A percentile compares a stretch with the other conserved stretches of the same genome.
Evolutionary conservation across 1,139 yeast genomes (phyloP).

Genomic region (Candida tetrigidarum): DNA sequence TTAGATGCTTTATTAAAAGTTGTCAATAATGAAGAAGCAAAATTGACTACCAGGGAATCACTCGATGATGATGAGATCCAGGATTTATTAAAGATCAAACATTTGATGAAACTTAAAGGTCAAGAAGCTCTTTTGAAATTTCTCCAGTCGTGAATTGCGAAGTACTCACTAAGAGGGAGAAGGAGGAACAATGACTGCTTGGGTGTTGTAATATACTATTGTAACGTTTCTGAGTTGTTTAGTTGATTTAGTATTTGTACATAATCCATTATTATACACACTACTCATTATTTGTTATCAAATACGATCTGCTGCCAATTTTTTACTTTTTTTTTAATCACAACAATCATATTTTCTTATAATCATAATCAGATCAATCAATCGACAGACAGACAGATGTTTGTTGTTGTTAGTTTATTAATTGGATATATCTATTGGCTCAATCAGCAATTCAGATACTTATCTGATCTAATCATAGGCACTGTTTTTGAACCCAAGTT

Average conservation of each 20-base stretch:
- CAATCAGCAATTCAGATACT: constrained; percentile 33
- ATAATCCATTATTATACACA: not conserved
- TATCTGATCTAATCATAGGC: constrained; percentile 49
- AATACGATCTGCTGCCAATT: not conserved
- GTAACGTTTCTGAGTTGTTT: no score
- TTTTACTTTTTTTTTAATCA: not conserved
- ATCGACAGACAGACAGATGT: no score
- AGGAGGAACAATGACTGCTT: no score
- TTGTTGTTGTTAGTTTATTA: constrained; percentile 9
- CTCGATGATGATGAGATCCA: constrained; percentile 38
- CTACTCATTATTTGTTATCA: not conserved
- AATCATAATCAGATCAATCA: no score
- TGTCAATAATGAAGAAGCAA: constrained; percentile 28
- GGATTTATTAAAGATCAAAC: constrained; percentile 61
- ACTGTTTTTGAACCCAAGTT: constrained; percentile 50
- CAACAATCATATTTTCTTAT: not conserved
- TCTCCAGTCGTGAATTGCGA: constrained; percentile 32
- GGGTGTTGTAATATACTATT: no score
- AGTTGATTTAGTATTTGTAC: no score
- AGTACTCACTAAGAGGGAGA: not conserved
- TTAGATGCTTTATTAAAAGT: constrained; percentile 29
- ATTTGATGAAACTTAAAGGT: constrained; percentile 70
- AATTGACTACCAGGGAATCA: constrained; percentile 8
- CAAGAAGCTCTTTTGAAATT: constrained; percentile 65
- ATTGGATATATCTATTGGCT: constrained; percentile 17